Conservation (phyloP, 176 grass and related monocot genomes). For the Tillandsia leiboldiana region DNA sequence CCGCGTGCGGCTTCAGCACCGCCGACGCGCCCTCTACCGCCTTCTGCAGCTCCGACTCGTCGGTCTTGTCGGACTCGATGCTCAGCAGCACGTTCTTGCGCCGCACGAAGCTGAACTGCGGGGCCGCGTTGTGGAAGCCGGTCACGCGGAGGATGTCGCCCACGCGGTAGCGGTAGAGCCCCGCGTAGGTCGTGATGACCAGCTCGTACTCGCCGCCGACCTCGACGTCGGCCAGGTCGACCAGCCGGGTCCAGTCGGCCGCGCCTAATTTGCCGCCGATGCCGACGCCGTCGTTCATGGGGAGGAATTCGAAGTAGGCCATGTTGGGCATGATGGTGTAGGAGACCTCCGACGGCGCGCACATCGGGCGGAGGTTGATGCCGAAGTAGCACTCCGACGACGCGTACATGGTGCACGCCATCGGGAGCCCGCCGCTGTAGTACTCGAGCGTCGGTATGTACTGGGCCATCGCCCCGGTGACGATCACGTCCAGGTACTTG, state of each 20-base stretch:
- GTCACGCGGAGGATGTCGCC: slow-evolving; percentile 80
- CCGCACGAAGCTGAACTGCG: slow-evolving; percentile 84
- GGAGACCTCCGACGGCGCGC: slow-evolving; percentile 70
- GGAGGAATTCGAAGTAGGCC: slow-evolving; percentile 97
- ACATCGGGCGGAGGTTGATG: slow-evolving; percentile 78
- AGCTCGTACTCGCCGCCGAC: slow-evolving; percentile 84
- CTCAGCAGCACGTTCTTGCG: slow-evolving; percentile 93
- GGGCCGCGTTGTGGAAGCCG: slow-evolving; percentile 73
- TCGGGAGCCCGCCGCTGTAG: slow-evolving; percentile 80
- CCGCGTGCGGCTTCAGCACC: slow-evolving; percentile 64
- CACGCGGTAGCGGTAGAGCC: slow-evolving; percentile 87
- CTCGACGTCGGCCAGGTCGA: slow-evolving; percentile 78
- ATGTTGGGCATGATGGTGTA: slow-evolving; percentile 99
- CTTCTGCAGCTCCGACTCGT: slow-evolving; percentile 87
- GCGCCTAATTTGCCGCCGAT: slow-evolving; percentile 7
- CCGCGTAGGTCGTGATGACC: slow-evolving; percentile 90
- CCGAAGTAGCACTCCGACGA: slow-evolving; percentile 97
- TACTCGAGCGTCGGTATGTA: slow-evolving; percentile 80
- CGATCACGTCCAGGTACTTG: slow-evolving; percentile 94
- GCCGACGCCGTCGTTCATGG: slow-evolving; percentile 23
- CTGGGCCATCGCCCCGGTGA: slow-evolving; percentile 93
- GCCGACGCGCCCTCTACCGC: slow-evolving; percentile 63
- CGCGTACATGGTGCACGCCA: slow-evolving; percentile 97
- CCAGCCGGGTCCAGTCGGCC: slow-evolving; percentile 30
- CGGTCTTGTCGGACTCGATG: slow-evolving; percentile 95